Conservation (phyloP, 345 rosid genomes). For the Brassica incana region DNA sequence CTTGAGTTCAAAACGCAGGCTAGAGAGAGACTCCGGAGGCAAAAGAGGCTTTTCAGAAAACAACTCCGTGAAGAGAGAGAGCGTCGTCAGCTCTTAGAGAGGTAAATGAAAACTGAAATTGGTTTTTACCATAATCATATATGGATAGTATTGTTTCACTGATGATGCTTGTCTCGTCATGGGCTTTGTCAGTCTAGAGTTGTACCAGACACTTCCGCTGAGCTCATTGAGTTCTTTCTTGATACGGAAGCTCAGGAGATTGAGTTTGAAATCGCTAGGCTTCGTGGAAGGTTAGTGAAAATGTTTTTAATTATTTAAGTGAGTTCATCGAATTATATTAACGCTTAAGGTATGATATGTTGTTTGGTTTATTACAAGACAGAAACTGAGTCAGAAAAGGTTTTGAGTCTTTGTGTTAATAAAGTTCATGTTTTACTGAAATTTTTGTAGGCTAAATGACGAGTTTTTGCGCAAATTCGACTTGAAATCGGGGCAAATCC, state of each 20-base stretch:
- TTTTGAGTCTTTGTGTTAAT: background rate
- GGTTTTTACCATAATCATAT: background rate
- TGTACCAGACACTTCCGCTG: slow-evolving; percentile 62
- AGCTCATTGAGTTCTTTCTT: slow-evolving; percentile 81
- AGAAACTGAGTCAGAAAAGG: background rate
- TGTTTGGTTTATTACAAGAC: background rate
- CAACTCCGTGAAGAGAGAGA: slow-evolving; percentile 73
- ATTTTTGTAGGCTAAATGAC: slow-evolving; percentile 54
- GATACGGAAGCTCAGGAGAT: slow-evolving; percentile 94
- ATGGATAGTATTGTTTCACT: background rate
- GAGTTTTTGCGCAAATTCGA: slow-evolving; percentile 66
- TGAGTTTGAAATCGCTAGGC: slow-evolving; percentile 76
- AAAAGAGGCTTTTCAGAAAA: slow-evolving; percentile 74
- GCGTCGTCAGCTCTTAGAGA: slow-evolving; percentile 79
- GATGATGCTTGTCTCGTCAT: slow-evolving; percentile 7
- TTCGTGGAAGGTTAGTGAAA: slow-evolving; percentile 60
- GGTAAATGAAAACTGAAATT: slow-evolving; percentile 34
- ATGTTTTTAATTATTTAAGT: background rate
- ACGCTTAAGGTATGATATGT: background rate
- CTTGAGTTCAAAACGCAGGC: slow-evolving; percentile 60
- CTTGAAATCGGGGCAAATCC: slow-evolving; percentile 86
- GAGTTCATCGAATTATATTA: background rate
- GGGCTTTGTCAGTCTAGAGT: slow-evolving; percentile 60
- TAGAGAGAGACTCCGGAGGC: slow-evolving; percentile 81
- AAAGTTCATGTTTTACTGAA: slow-evolving; percentile 1